Evolutionary conservation across 352 stramenopile species (phyloP), one percentile per base, ranked within the genome.

Genomic region (Phytopythium ostracodes): DNA sequence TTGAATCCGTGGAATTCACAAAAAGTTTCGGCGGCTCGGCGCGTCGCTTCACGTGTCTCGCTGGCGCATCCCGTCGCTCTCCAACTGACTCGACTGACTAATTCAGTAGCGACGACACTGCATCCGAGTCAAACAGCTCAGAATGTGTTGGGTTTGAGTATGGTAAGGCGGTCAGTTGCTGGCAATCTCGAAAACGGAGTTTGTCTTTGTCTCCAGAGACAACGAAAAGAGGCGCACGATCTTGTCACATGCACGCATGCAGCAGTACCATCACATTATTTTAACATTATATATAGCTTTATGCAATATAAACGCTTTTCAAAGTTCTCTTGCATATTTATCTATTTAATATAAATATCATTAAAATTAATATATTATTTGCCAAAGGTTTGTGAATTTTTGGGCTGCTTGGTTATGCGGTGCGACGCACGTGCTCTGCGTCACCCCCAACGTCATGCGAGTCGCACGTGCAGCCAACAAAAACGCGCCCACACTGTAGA

Each of bases 21-120:
- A 59, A 50, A 59, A 59, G 36, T 51, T 59, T 36, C 53, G n/a
- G 27, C 50, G 12, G 12, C 29, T 31, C 38, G 29, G 27, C 50
- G 47, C 25, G 51, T 44, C 27, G 51, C 31, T 20, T 42, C 42
- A 47, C 42, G 18, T 47, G 42, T 47, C 42, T 47, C 42, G 38
- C 38, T n/a, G 12, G 38, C 38, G 38, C 14, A 44, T 44, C 18
- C 7, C 17, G 38, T n/a, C 38, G 15, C 38, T 1, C 15, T 44
- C 20, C 38, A 15, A 44, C 38, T n/a, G 38, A 44, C 38, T 25
- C 42, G 22, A 33, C 42, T 25, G 42, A 47, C 42, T 47, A 47
- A 47, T 47, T 47, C 44, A 51, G 44, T 10, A 4, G 24, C 9
- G 14, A 29, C 43, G 46, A 52, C 46, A 33, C 18, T 25, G 46